Evolutionary conservation across 306 rosid species (phyloP).

Genomic region (Castanea mollissima): DNA sequence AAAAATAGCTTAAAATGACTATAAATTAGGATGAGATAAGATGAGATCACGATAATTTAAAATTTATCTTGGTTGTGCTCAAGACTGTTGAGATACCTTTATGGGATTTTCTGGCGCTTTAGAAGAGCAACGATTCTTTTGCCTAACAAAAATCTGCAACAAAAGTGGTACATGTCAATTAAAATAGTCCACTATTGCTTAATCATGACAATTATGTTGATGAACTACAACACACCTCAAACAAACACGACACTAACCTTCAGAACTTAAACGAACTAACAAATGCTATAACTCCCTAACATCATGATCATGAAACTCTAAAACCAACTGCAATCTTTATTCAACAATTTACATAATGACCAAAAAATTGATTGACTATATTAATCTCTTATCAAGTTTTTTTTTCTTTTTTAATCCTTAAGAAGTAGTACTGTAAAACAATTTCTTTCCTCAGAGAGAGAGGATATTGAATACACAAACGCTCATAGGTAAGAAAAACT

Average conservation of each 20-base stretch:
- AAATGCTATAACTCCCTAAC: not conserved
- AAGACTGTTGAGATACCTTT: constrained; percentile 58
- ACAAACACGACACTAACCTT: not conserved
- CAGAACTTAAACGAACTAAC: not conserved
- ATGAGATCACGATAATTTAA: constrained; percentile 7
- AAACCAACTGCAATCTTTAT: not conserved
- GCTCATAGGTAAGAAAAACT: not conserved
- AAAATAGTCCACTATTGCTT: constrained; percentile 20
- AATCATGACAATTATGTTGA: constrained; percentile 11
- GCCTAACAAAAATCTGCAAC: constrained; percentile 95
- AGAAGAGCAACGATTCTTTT: constrained; percentile 92
- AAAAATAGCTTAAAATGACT: not conserved
- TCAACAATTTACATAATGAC: not conserved
- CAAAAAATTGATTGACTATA: not conserved
- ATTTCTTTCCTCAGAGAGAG: not conserved
- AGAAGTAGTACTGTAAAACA: not conserved
- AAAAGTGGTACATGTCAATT: constrained; percentile 38
- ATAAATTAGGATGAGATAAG: not conserved
- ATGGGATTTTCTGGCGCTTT: constrained; percentile 90
- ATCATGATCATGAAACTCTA: not conserved
- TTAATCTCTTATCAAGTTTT: not conserved
- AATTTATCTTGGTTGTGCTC: not conserved
- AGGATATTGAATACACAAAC: not conserved
- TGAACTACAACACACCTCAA: not conserved
- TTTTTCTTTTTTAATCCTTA: no score